These are phyloP conservation scores for Amanita rimosa DNA, from an alignment of 768 basidiomycete genomes.

Conservation along the genomic window DNA sequence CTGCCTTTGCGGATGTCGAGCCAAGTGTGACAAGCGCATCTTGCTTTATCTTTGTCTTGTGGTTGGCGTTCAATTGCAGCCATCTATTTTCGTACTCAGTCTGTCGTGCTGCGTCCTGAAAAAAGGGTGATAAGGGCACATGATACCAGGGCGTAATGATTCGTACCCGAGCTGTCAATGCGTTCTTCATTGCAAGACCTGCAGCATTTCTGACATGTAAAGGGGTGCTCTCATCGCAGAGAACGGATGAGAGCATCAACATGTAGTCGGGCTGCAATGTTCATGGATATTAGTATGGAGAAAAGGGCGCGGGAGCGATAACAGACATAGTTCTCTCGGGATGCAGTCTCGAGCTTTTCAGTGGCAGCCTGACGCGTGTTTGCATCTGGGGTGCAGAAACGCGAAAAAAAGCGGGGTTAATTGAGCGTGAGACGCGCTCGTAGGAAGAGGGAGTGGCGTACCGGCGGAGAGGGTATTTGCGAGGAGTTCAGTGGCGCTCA, in stretches of 20 bases:
- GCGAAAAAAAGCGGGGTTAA: constrained; percentile 11
- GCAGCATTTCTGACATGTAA: constrained; percentile 88
- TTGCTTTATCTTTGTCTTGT: constrained; percentile 78
- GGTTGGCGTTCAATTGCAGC: constrained; percentile 59
- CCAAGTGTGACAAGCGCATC: constrained; percentile 76
- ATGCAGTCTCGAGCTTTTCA: constrained; percentile 76
- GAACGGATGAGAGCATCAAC: constrained; percentile 76
- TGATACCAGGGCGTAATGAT: constrained; percentile 9
- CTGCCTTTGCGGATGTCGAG: constrained; percentile 60
- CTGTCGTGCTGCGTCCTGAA: constrained; percentile 66
- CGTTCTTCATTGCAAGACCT: constrained; percentile 93
- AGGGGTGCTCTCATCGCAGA: constrained; percentile 63
- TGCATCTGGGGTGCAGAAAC: constrained; percentile 45
- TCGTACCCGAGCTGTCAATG: constrained; percentile 81
- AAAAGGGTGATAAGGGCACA: constrained; percentile 11
- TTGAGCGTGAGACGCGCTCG: constrained; percentile 18
- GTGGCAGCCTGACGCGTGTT: constrained; percentile 88
- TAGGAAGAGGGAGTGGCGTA: constrained; percentile 28
- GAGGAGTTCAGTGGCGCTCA: constrained; percentile 89
- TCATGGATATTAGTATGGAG: constrained; percentile 10
- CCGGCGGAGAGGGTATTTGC: constrained; percentile 88
- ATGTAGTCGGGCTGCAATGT: constrained; percentile 77
- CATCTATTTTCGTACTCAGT: constrained; percentile 70
- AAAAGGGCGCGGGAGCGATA: constrained; percentile 10
- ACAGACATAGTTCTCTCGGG: constrained; percentile 84